Evolutionary conservation across 176 grass and related monocot genomes (phyloP).

Genomic region (Chloris gayana): DNA sequence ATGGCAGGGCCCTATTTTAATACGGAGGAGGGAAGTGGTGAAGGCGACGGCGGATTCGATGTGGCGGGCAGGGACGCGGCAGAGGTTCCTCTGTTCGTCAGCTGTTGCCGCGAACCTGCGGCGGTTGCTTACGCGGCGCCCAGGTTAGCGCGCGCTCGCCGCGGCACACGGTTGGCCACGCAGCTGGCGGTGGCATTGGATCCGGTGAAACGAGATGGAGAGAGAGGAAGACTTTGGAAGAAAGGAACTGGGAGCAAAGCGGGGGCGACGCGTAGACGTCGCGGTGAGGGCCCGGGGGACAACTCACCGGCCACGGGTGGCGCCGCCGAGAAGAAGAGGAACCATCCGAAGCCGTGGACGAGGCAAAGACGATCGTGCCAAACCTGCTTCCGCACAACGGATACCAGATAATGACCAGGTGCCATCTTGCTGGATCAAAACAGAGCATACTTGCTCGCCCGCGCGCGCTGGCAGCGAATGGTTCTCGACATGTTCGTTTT

Average conservation of each 20-base stretch:
- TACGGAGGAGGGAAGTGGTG: neutral
- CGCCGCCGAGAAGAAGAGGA: neutral
- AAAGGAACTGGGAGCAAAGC: slow-evolving; percentile 34
- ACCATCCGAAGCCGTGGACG: neutral
- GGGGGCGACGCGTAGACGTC: slow-evolving; percentile 46
- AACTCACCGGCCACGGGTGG: slow-evolving; percentile 45
- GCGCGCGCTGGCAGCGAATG: neutral
- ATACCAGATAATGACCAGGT: neutral
- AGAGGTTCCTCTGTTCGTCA: slow-evolving; percentile 20
- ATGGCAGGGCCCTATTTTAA: slow-evolving; percentile 23
- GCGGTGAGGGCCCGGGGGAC: slow-evolving; percentile 1
- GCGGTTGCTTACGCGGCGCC: neutral
- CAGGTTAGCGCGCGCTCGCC: neutral
- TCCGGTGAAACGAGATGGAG: neutral
- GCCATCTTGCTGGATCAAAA: neutral
- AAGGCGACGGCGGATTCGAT: slow-evolving; percentile 35
- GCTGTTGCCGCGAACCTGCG: slow-evolving; percentile 15
- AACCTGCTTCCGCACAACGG: neutral
- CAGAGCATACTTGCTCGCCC: neutral
- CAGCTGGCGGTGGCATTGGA: slow-evolving; percentile 27
- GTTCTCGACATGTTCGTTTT: neutral
- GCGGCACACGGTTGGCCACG: neutral
- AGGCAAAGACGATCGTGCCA: neutral
- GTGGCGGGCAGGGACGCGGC: slow-evolving; percentile 21
- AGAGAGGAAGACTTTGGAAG: slow-evolving; percentile 43